Percentiles rank a stretch among this genome's conserved stretches.
Conservation (phyloP, 192 early-diverging fungal species). For the Lunasporangiospora selenospora region DNA sequence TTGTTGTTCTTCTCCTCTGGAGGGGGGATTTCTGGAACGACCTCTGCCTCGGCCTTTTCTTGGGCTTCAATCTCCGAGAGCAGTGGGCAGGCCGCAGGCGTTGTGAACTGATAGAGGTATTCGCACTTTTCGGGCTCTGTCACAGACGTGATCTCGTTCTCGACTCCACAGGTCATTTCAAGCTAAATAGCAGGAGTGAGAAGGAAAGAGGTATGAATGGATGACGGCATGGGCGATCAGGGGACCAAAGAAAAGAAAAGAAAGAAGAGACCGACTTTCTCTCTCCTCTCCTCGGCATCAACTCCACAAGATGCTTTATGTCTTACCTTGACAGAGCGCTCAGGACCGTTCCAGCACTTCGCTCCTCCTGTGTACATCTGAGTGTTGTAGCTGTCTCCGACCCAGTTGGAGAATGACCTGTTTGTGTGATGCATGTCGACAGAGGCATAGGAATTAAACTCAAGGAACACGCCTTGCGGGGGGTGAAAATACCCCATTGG, state of each 20-base stretch:
- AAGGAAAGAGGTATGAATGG: too few relatives aligned
- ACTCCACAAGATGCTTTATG: too few relatives aligned
- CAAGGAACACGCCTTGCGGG: too few relatives aligned
- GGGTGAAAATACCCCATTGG: too few relatives aligned
- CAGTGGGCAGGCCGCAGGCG: slow-evolving; percentile 80
- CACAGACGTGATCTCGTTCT: slow-evolving; percentile 73
- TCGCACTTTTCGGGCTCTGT: slow-evolving; percentile 95
- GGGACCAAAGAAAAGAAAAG: background rate
- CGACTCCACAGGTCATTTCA: slow-evolving; percentile 66
- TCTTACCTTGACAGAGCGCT: slow-evolving; percentile 77
- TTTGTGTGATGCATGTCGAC: too few relatives aligned
- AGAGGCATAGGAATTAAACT: too few relatives aligned
- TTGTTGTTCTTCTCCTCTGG: background rate
- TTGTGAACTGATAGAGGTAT: slow-evolving; percentile 78
- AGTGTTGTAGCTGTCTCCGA: slow-evolving; percentile 56
- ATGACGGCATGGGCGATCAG: too few relatives aligned
- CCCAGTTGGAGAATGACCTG: slow-evolving; percentile 62
- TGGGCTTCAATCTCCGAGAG: background rate
- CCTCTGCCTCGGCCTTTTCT: too few relatives aligned
- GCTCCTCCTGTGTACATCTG: slow-evolving; percentile 79
- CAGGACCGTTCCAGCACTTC: slow-evolving; percentile 97
- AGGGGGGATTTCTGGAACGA: background rate
- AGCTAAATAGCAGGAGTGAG: slow-evolving; percentile 3
- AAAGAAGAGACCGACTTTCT: too few relatives aligned
- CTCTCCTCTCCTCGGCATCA: too few relatives aligned